Evolutionary conservation across 257 asterid genomes (phyloP), one percentile per base, ranked within the genome.

Genomic region (Solanum megistacrolobum): DNA sequence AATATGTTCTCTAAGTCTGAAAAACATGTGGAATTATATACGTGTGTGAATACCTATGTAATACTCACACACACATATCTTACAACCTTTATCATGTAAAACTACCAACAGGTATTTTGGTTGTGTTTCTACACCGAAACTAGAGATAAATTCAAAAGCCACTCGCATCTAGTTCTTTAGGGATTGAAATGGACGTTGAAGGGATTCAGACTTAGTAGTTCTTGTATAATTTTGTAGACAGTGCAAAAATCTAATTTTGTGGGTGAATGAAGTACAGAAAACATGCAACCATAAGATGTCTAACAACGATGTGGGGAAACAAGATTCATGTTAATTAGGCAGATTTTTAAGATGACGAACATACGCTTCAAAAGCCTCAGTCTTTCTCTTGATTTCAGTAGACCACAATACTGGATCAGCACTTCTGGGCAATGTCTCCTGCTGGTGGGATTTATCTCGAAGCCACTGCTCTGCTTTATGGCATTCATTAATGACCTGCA

Each of bases 321-420:
- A 29, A 83, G 83, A 83, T 74, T 66, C 69, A 86, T 48, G 87
- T 81, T 83, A 52, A 55, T 87, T 87, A 46, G 71, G 79, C 39
- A 86, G 18, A 32, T 78, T 81, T 60, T 31, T 58, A 76, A 88
- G 66, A 83, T 87, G 79, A 18, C 9, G 87, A 86, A 93, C 99
- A 75, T 95, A 97, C 99, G 89, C 94, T 9, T 92, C 91, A 83
- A 97, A 95, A 86, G 93, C 91, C 86, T 95, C 94, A 16, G 96
- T 84, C 91, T 87, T 96, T 89, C 89, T 91, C 86, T 86, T 91
- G 91, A 97, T 95, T 83, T 97, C 97, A 91, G 90, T 83, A 48
- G 98, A 93, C 95, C 96, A 91, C 85, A 95, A 92, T 83, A 95
- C 74, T 38, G 99, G 99, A 94, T 97, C 95, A 83, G 91, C 94